Evolutionary conservation across 2,329 filamentous ascomycete genomes (phyloP), one percentile per base, ranked within the genome.

Genomic region (Hirsutella rhossiliensis): DNA sequence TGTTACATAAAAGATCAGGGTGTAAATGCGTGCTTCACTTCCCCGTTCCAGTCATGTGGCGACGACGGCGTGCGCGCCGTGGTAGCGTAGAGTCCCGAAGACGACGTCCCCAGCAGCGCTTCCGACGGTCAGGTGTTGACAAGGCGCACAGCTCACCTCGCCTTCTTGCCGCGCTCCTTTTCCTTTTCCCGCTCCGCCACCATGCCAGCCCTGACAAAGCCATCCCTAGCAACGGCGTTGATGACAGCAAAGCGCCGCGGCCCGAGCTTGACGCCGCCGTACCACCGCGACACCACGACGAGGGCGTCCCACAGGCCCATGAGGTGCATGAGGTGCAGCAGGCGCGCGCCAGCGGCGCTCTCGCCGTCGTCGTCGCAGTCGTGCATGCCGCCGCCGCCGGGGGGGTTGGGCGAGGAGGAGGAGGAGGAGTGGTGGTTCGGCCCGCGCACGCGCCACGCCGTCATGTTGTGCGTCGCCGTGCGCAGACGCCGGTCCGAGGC

Each of bases 321-420:
- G 48, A 95, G 66, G 67, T 96, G 88, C 80, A 98, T 83, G 28
- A 98, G 68, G 65, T 94, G 87, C 47, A 97, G 64, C 56, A 98
- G 64, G 37, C 92, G 74, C 0, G 84, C 81, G 1, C 92, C 92
- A 0, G 92, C 92, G 6, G 92, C 92, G 23, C 85, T 85, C 71
- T 98, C 92, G 3, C 92, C 92, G 60, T 98, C 92, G 56, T 98
- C 92, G 55, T 98, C 86, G 58, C 83, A 96, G 63, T 98, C 92
- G 62, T 97, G 89, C 52, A 82, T 87, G 27, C 68, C 67, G 40
- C 37, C 23, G 20, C 23, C 41, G 11, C 37, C 17, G 6, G 6
- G 57, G 0, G 29, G 13, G 29, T 13, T 13, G 29, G 29, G 8
- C 29, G 8, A 8, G 29, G 29, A 31, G 29, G n/a, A n/a, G n/a